phyloP scores from a whole-genome alignment of 306 rosid genomes.

The Corylus heterophylla region DNA sequence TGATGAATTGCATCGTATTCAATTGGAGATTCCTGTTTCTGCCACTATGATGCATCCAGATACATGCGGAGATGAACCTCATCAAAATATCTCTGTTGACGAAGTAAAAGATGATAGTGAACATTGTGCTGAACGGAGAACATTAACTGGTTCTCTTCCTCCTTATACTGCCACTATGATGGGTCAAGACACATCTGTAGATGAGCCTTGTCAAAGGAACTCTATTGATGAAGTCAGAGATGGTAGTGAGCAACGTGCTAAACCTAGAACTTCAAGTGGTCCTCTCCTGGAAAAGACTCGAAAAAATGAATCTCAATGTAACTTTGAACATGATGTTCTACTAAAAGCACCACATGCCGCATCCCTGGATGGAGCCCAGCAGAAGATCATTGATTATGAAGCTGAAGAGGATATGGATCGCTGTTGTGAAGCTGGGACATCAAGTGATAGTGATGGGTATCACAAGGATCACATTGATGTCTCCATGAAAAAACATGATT shows the following conservation, averaged over 20 bases:
- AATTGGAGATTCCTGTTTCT: conserved; percentile 27
- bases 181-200: background rate
- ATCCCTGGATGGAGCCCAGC: conserved; percentile 30
- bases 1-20: conserved; percentile 24
- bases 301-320: conserved; percentile 14
- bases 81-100: conserved; percentile 11
- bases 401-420: conserved; percentile 30
- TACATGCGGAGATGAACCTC: conserved; percentile 23
- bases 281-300: conserved; percentile 16
- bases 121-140: background rate
- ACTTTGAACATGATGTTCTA: conserved; percentile 33
- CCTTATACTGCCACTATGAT: background rate
- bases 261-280: conserved; percentile 23
- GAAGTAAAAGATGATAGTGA: conserved; percentile 13
- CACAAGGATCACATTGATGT: conserved; percentile 39
- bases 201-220: conserved; percentile 8
- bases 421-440: conserved; percentile 29
- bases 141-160: background rate
- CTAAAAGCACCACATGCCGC: conserved; percentile 19
- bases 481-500: conserved; percentile 41
- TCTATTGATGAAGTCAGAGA: conserved; percentile 16
- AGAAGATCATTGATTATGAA: conserved; percentile 33
- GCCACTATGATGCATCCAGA: conserved; percentile 16
- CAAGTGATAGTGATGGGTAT: conserved; percentile 38
- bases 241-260: conserved; percentile 10